Conservation (phyloP, 176 grass and related monocot species). For the Phoenix dactylifera region DNA sequence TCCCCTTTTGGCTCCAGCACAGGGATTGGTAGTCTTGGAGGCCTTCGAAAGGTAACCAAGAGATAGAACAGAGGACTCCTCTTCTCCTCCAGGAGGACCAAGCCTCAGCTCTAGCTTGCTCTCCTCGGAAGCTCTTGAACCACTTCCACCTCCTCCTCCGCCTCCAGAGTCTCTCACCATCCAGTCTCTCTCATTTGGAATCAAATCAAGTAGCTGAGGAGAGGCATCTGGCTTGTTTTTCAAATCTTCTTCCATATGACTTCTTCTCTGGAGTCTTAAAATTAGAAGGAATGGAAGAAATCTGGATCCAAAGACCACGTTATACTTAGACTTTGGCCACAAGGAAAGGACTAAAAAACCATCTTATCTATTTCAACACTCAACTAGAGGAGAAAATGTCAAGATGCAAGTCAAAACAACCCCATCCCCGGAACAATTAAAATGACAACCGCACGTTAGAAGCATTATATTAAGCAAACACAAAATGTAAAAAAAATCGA, state of each 20-base stretch:
- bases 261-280: slow-evolving; percentile 8
- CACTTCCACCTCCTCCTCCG: slow-evolving; percentile 7
- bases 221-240: slow-evolving; percentile 22
- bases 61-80: slow-evolving; percentile 39
- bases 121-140: slow-evolving; percentile 42
- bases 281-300: no score
- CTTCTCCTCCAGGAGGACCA: slow-evolving; percentile 56
- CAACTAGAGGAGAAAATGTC: slow-evolving; percentile 1
- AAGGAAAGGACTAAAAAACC: slow-evolving; percentile 1
- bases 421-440: no score
- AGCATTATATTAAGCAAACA: no score
- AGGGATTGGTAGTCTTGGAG: slow-evolving; percentile 17
- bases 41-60: slow-evolving; percentile 38
- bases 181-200: slow-evolving; percentile 56
- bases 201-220: slow-evolving; percentile 74
- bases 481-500: no score
- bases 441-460: no score
- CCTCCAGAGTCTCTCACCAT: slow-evolving; percentile 21
- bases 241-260: slow-evolving; percentile 46
- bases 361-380: not conserved
- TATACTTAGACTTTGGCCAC: no score
- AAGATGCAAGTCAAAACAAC: not conserved
- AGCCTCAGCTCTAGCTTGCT: slow-evolving; percentile 75
- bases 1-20: slow-evolving; percentile 51
- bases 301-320: no score